Evolutionary conservation across 2,329 filamentous ascomycete species (phyloP), one percentile per base, ranked within the genome.

Genomic region (Ceratocystis colombiana): DNA sequence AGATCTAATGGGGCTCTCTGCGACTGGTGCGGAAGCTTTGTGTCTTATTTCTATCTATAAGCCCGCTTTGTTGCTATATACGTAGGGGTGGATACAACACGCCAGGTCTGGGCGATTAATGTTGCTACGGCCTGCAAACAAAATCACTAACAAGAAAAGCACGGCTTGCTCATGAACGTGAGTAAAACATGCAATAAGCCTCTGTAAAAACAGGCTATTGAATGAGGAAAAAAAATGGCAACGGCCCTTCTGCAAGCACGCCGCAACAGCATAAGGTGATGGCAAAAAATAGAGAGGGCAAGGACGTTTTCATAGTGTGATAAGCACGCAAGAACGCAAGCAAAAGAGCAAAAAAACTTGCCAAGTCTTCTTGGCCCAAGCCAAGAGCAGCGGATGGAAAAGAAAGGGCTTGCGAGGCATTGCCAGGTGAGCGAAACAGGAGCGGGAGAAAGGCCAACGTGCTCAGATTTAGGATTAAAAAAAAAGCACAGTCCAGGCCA

Each of bases 11-110:
- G 28, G 53, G 25, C 53, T 17, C 53, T 30, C 53, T 59, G 53
- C 25, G 22, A 59, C 53, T 59, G 28, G 53, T 59, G 53, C 53
- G 53, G 53, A 33, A 59, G 53, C 53, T 59, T 59, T 37, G 53
- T 57, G 53, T 28, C 25, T 57, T 57, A 57, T 57, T 57, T 17
- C 22, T 28, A 30, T 33, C 53, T 59, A 59, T 33, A 59, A 59
- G 28, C 15, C 15, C 3, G 33, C 33, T 33, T n/a, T 25, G 33
- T n/a, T 12, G 25, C 28, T 37, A 25, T 33, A 17, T n/a, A 59
- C 17, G 28, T 15, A 25, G 33, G 15, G 28, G 28, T 59, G 53
- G 10, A 20, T 37, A 59, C n/a, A 30, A 17, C 53, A n/a, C 5
- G 12, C 17, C 28, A 59, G 53, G 25, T 25, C 53, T 33, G 28